Evolutionary conservation across 495 filamentous ascomycete species (phyloP).

Genomic region (Hypoxylon rickii): DNA sequence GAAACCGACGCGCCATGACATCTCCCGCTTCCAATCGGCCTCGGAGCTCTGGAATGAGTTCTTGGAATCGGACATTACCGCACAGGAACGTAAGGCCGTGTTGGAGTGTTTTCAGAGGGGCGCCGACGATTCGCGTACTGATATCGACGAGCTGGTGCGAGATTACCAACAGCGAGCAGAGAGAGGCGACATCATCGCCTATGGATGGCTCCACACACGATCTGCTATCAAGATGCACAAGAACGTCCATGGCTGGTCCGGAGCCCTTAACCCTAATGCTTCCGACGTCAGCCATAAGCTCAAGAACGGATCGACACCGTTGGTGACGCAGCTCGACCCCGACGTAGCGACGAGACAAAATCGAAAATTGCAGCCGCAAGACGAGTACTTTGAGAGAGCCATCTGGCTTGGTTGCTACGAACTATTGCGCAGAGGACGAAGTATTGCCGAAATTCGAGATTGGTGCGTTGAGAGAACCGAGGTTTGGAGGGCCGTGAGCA

Average conservation of each 20-base stretch:
- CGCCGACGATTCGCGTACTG: conserved; percentile 63
- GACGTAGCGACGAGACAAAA: conserved; percentile 83
- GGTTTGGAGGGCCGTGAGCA: conserved; percentile 78
- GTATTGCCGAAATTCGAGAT: conserved; percentile 71
- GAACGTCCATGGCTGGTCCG: conserved; percentile 67
- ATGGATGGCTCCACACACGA: conserved; percentile 91
- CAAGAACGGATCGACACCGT: conserved; percentile 59
- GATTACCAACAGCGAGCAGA: conserved; percentile 71
- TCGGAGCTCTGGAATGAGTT: conserved; percentile 52
- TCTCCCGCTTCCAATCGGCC: conserved; percentile 41
- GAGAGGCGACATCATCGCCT: conserved; percentile 69
- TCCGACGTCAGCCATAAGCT: conserved; percentile 60
- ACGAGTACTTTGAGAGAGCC: conserved; percentile 82
- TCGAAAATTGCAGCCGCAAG: conserved; percentile 72
- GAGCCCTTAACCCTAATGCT: conserved; percentile 63
- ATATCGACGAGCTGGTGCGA: conserved; percentile 75
- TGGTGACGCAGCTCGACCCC: conserved; percentile 92
- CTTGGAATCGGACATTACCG: conserved; percentile 49
- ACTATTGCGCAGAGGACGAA: conserved; percentile 78
- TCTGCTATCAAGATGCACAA: conserved; percentile 89
- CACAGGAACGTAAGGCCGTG: conserved; percentile 72
- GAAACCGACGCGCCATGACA: conserved; percentile 36
- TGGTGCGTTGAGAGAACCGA: conserved; percentile 81
- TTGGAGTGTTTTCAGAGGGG: conserved; percentile 82
- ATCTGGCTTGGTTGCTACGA: conserved; percentile 91